These are phyloP conservation scores for Coriolopsis trogii DNA, from an alignment of 1,284 basidiomycete genomes.

Conservation along the genomic window DNA sequence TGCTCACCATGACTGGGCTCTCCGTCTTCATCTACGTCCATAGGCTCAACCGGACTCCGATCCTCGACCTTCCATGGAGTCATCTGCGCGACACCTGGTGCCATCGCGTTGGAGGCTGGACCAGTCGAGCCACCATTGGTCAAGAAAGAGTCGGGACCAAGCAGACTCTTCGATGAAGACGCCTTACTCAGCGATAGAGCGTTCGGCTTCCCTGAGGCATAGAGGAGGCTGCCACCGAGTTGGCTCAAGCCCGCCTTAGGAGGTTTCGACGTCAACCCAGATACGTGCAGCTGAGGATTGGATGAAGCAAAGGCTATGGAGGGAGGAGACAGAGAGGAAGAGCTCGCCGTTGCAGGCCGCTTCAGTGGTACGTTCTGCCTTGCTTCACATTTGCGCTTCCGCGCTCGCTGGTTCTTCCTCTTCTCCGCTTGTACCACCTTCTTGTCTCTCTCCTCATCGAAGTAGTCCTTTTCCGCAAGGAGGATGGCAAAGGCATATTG, in stretches of 20 bases:
- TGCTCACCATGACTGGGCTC: not conserved
- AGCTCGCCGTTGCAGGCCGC: not conserved
- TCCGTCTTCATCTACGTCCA: not conserved
- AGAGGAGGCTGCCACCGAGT: conserved; percentile 44
- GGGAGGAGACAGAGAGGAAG: too few relatives aligned
- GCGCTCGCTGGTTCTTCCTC: not conserved
- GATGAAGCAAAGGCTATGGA: not conserved
- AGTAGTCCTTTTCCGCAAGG: conserved; percentile 14
- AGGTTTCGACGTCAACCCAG: conserved; percentile 14
- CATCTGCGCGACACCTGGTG: too few relatives aligned
- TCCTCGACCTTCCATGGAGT: not conserved
- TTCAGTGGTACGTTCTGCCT: not conserved
- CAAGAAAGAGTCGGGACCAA: conserved; percentile 55
- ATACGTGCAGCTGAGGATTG: not conserved
- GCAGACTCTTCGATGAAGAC: conserved; percentile 42
- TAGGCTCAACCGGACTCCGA: not conserved
- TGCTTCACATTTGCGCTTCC: not conserved
- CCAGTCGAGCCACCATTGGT: conserved; percentile 63
- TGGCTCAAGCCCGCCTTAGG: conserved; percentile 37
- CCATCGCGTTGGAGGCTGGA: too few relatives aligned
- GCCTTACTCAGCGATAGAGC: conserved; percentile 53
- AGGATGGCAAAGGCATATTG: conserved; percentile 13
- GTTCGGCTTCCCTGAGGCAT: conserved; percentile 54
- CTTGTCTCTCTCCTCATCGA: conserved; percentile 9
- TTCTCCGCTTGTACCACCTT: not conserved